Evolutionary conservation across 148 eudicot genomes (phyloP).

Genomic region (Suaeda aralocaspica): DNA sequence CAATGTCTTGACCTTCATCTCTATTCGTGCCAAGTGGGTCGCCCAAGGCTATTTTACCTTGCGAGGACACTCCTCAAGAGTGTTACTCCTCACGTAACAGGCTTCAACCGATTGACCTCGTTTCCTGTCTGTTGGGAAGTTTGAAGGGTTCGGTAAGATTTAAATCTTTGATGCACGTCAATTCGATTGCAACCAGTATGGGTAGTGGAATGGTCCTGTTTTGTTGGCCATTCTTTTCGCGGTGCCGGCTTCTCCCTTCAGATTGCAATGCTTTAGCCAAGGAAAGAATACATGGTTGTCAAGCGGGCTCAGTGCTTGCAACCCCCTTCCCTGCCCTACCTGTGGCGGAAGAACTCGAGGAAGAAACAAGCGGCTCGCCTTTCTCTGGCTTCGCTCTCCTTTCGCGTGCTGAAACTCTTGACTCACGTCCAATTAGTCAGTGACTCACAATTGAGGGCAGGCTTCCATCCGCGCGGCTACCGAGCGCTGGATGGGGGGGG

Average conservation of each 20-base stretch:
- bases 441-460: no score
- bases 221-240: conserved; percentile 80
- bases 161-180: conserved; percentile 57
- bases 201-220: conserved; percentile 58
- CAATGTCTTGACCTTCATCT: conserved; percentile 61
- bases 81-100: conserved; percentile 56
- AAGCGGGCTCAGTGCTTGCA: conserved; percentile 85
- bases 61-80: conserved; percentile 71
- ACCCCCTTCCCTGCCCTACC: conserved; percentile 77
- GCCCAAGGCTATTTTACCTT: conserved; percentile 69
- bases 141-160: conserved; percentile 81
- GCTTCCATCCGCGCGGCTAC: no score
- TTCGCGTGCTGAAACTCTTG: no score
- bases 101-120: conserved; percentile 81
- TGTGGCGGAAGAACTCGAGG: conserved; percentile 48
- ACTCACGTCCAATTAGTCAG: no score
- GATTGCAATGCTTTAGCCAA: conserved; percentile 71
- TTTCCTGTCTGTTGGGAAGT: conserved; percentile 91
- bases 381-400: no score
- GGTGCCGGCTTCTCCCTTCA: conserved; percentile 94
- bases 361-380: no score
- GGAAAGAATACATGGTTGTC: conserved; percentile 64
- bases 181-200: conserved; percentile 46
- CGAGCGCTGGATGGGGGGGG: no score
- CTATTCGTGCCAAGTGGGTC: conserved; percentile 75